These are phyloP conservation scores for Pythium coloratum DNA, from an alignment of 352 stramenopile species.

Conservation along the genomic window DNA sequence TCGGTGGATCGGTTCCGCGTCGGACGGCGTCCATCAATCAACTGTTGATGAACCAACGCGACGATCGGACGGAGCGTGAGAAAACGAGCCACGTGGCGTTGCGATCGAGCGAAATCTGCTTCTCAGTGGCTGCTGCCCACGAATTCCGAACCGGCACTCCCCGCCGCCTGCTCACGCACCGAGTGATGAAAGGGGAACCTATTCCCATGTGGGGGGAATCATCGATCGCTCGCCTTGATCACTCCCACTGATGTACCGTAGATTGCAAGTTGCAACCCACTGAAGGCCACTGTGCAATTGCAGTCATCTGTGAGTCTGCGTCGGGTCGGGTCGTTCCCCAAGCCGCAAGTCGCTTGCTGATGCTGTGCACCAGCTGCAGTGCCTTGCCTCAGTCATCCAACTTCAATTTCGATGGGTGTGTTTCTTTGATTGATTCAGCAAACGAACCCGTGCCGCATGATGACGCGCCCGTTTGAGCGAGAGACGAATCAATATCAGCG, in stretches of 20 bases:
- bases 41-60: background rate
- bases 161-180: background rate
- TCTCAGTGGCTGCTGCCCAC: background rate
- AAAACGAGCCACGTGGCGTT: background rate
- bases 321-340: no score
- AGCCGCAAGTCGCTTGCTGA: background rate
- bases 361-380: background rate
- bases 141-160: background rate
- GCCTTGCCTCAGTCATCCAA: background rate
- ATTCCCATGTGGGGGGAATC: background rate
- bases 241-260: background rate
- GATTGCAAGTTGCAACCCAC: no score
- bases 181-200: background rate
- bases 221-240: background rate
- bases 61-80: background rate
- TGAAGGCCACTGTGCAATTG: no score
- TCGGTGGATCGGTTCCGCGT: background rate
- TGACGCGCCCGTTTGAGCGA: background rate
- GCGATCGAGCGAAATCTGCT: background rate
- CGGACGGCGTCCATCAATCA: background rate
- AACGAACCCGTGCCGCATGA: background rate
- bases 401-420: background rate
- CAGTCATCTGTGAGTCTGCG: no score
- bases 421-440: background rate
- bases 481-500: background rate